phyloP scores from a whole-genome alignment of 2,329 filamentous ascomycete genomes.

The Cordyceps farinosa region DNA sequence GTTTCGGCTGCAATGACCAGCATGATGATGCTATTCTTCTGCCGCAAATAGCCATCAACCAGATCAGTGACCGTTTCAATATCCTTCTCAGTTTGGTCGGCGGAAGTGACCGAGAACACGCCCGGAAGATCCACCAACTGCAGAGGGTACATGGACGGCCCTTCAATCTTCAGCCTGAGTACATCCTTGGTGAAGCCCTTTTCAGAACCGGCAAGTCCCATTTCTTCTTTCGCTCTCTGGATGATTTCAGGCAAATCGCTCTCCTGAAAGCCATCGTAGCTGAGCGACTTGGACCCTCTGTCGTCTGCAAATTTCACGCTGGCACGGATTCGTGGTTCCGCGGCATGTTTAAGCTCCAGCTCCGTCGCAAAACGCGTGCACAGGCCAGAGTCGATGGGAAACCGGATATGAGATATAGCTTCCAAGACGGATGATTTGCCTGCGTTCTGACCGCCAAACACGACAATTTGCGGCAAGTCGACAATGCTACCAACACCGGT shows the following conservation, averaged over 20 bases:
- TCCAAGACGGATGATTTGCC: conserved; percentile 84
- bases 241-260: conserved; percentile 43
- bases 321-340: conserved; percentile 33
- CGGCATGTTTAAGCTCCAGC: conserved; percentile 44
- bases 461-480: conserved; percentile 60
- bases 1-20: conserved; percentile 46
- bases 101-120: conserved; percentile 29
- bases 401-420: conserved; percentile 50
- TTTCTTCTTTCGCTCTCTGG: conserved; percentile 42
- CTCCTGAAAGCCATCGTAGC: conserved; percentile 34
- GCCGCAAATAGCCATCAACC: conserved; percentile 47
- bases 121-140: conserved; percentile 52
- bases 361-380: conserved; percentile 52
- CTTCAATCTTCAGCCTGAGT: conserved; percentile 39
- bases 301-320: conserved; percentile 34
- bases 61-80: conserved; percentile 28
- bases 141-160: conserved; percentile 38
- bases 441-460: conserved; percentile 80
- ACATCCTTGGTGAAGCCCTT: conserved; percentile 38
- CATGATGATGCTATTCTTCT: conserved; percentile 51
- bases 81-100: conserved; percentile 27
- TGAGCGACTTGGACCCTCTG: conserved; percentile 26
- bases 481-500: conserved; percentile 4
- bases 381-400: conserved; percentile 41
- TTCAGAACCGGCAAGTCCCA: conserved; percentile 36